Evolutionary conservation across 2,329 filamentous ascomycete species (phyloP), one percentile per base, ranked within the genome.

Genomic region (Neospermospora avenae): DNA sequence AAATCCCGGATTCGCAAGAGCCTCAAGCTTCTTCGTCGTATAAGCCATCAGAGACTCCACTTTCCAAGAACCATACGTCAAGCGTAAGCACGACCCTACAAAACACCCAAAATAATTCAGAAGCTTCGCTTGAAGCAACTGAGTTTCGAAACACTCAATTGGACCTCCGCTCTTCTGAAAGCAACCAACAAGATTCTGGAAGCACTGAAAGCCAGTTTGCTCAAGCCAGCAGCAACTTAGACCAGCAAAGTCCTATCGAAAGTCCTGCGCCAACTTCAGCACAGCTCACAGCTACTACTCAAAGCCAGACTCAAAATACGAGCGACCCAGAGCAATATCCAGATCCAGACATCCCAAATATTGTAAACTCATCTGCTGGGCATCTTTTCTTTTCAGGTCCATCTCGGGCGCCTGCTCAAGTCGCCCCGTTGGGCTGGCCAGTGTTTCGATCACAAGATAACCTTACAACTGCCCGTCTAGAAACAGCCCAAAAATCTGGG

Each of bases 1-100:
- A 42, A 25, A 57, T 68, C 31, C 61, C 63, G 18, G 64, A 69
- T 53, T 68, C 67, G 22, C 66, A 66, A 60, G 65, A 67, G n/a
- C 35, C 48, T 13, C 25, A 31, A n/a, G 55, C 51, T 11, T 66
- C 65, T 8, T 58, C 57, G 4, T 59, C 62, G 1, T 64, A 59
- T 25, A 58, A 61, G 10, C 54, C 57, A 13, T 62, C 58, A 25
- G 44, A 56, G 31, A 57, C 55, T 25, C 48, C 53, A 44, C 25
- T 37, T 11, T 56, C 57, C 16, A 58, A 55, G 20, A 57, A 44
- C 31, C 37, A 45, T 39, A 34, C 28, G 49, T 25, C 48, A 39
- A 24, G 16, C 35, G 4, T 51, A 22, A 24, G 35, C 5, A 34
- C 48, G 7, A 49, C 44, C 7, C 34, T 11, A n/a, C 16, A 20